Conservation (phyloP, 495 filamentous ascomycete genomes). For the Cenococcum geophilum region DNA sequence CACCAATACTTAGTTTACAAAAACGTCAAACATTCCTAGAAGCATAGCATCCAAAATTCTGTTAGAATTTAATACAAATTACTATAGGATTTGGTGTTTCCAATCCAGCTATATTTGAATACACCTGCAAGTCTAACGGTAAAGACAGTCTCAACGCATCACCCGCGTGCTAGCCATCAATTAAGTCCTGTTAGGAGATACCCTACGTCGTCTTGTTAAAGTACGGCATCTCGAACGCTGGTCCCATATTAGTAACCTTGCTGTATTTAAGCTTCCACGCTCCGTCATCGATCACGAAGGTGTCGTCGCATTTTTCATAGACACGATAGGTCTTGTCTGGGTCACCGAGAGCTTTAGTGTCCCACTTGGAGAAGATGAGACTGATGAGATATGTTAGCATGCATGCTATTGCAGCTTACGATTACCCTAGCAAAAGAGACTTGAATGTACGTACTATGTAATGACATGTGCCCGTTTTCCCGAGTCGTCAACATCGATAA, state of each 20-base stretch:
- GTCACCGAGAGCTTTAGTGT: background rate
- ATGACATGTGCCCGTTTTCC: background rate
- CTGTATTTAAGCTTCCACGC: conserved; percentile 4
- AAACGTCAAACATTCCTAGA: too few species aligned
- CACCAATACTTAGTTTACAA: too few species aligned
- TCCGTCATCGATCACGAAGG: background rate
- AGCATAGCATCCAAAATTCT: too few species aligned
- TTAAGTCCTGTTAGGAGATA: too few species aligned
- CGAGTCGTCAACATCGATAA: background rate
- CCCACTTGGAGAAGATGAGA: conserved; percentile 3
- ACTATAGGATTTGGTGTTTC: too few species aligned
- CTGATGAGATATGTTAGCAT: background rate
- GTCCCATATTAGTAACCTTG: conserved; percentile 1
- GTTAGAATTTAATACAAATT: too few species aligned
- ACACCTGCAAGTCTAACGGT: too few species aligned
- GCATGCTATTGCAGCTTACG: too few species aligned
- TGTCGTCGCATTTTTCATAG: conserved; percentile 4
- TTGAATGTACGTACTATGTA: background rate
- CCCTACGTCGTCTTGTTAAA: too few species aligned
- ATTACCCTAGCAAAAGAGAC: background rate
- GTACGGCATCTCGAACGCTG: conserved; percentile 1
- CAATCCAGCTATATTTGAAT: too few species aligned
- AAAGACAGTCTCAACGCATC: too few species aligned
- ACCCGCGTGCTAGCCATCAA: too few species aligned
- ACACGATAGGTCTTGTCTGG: conserved; percentile 1